phyloP scores from a whole-genome alignment of 352 stramenopile genomes.

The Globisporangium sylvaticum region DNA sequence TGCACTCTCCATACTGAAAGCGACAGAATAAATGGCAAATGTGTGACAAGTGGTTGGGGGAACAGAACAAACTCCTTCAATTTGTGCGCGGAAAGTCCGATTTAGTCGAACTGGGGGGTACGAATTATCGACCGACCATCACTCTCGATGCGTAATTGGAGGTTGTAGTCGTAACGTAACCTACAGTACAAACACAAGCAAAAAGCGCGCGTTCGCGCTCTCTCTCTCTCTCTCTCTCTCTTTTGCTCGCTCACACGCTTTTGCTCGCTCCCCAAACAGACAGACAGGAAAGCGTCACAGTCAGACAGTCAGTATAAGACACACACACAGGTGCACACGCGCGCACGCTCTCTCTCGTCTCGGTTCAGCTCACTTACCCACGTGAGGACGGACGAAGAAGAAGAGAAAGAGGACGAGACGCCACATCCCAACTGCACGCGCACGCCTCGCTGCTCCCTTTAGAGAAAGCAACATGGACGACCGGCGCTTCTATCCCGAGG shows the following conservation, averaged over 20 bases:
- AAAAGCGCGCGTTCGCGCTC: constrained; percentile 5
- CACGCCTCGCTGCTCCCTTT: background rate
- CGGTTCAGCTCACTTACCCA: background rate
- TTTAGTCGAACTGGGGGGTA: constrained; percentile 1
- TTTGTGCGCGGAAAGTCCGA: background rate
- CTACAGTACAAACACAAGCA: background rate
- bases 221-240: background rate
- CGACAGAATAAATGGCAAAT: constrained; percentile 1
- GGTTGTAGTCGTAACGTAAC: constrained; percentile 12
- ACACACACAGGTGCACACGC: background rate
- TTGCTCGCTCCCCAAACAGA: constrained; percentile 3
- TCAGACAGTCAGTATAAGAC: constrained; percentile 1
- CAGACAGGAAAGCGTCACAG: background rate
- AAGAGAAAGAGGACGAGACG: background rate
- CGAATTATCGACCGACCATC: constrained; percentile 1
- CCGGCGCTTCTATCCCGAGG: constrained; percentile 46
- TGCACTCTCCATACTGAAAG: background rate
- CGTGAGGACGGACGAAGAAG: background rate
- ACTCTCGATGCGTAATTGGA: constrained; percentile 3
- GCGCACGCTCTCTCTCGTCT: background rate
- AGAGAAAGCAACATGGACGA: constrained; percentile 26
- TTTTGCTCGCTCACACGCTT: constrained; percentile 7
- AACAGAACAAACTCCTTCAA: background rate
- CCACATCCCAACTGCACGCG: background rate
- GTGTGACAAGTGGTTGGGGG: constrained; percentile 9